phyloP scores from a whole-genome alignment of 192 early-diverging fungal species.

The Linnemannia schmuckeri region DNA sequence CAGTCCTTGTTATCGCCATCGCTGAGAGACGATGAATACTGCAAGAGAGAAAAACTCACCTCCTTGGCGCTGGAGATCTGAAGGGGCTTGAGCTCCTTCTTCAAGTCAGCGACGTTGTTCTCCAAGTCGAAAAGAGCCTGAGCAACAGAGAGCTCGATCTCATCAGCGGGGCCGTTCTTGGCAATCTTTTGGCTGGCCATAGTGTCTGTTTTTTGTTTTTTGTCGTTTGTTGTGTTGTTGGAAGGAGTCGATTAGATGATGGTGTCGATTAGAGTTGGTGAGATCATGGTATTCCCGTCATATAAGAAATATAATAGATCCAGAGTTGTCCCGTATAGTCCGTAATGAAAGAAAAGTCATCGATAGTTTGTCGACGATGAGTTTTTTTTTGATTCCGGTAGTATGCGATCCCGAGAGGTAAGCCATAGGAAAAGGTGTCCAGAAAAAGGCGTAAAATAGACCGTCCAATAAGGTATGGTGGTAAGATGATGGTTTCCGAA shows the following conservation, averaged over 20 bases:
- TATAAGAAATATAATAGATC: background rate
- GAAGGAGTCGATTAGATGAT: constrained; percentile 12
- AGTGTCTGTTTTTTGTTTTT: constrained; percentile 61
- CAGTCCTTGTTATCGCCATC: background rate
- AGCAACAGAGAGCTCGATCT: constrained; percentile 95
- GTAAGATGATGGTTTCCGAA: background rate
- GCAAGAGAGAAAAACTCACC: constrained; percentile 61
- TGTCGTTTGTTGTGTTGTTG: background rate
- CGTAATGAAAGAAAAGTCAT: background rate
- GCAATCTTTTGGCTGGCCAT: constrained; percentile 61
- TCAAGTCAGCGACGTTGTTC: constrained; percentile 95
- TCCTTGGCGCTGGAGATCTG: constrained; percentile 97
- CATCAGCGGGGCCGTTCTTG: constrained; percentile 68
- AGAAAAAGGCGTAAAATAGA: background rate
- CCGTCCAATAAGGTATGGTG: background rate
- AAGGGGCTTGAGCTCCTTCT: constrained; percentile 95
- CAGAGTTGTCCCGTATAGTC: background rate
- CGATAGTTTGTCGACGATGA: background rate
- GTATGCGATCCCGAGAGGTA: background rate
- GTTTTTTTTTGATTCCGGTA: background rate
- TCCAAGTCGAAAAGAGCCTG: constrained; percentile 96
- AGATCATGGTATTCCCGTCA: background rate
- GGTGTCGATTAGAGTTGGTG: constrained; percentile 14
- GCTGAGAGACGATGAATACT: background rate
- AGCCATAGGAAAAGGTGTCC: background rate